phyloP scores from a whole-genome alignment of 2,329 filamentous ascomycete species.

The Ramularia collo-cygni region DNA sequence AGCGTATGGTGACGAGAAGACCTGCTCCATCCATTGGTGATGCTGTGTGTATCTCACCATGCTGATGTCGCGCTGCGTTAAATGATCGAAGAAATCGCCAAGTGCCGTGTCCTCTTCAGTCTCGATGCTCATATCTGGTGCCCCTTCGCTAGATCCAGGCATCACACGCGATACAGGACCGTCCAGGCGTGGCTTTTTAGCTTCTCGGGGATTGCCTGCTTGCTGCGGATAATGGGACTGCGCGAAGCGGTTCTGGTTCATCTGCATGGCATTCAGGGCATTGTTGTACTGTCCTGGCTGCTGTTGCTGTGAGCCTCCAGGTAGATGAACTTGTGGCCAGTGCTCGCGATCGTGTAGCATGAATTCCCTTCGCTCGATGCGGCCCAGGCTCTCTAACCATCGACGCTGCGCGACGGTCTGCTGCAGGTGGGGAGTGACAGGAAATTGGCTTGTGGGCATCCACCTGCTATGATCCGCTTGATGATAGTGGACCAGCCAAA shows the following conservation, averaged over 20 bases:
- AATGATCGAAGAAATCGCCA: conserved; percentile 81
- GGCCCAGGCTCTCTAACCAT: conserved; percentile 63
- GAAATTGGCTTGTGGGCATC: conserved; percentile 62
- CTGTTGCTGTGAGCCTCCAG: conserved; percentile 30
- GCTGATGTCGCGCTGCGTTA: conserved; percentile 86
- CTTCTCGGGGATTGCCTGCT: conserved; percentile 35
- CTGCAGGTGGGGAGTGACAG: conserved; percentile 53
- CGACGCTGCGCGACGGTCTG: conserved; percentile 54
- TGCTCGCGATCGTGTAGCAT: conserved; percentile 84
- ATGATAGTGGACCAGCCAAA: conserved; percentile 90
- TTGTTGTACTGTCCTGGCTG: conserved; percentile 8
- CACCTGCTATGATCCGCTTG: conserved; percentile 67
- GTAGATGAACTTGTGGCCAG: conserved; percentile 79
- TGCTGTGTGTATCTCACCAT: conserved; percentile 84
- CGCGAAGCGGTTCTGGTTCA: conserved; percentile 17
- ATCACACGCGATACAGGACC: conserved; percentile 35
- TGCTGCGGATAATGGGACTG: conserved; percentile 27
- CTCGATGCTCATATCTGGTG: conserved; percentile 53
- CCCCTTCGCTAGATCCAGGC: conserved; percentile 36
- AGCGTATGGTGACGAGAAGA: conserved; percentile 82
- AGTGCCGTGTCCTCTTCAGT: conserved; percentile 85
- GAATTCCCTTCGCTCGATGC: conserved; percentile 84
- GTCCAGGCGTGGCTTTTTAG: conserved; percentile 39
- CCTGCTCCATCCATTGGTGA: conserved; percentile 98
- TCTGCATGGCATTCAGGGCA: conserved; percentile 10